Evolutionary conservation across 148 eudicot species (phyloP).

Genomic region (Cornus florida): DNA sequence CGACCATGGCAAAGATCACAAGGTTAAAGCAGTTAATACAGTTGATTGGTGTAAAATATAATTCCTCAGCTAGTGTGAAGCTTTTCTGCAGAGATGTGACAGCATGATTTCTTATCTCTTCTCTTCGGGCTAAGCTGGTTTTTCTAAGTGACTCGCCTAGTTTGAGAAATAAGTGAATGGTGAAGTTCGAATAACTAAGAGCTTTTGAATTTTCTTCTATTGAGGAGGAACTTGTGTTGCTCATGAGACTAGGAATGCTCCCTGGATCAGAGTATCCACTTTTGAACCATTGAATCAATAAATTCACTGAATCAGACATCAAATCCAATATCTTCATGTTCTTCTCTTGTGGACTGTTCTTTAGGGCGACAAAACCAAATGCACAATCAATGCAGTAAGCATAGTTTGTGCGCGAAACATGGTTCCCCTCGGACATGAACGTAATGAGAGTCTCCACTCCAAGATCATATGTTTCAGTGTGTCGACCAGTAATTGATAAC

Average conservation of each 20-base stretch:
- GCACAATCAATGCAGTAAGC: constrained; percentile 76
- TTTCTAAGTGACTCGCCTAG: constrained; percentile 75
- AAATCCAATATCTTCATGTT: constrained; percentile 66
- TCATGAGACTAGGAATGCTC: constrained; percentile 34
- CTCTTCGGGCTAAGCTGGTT: constrained; percentile 82
- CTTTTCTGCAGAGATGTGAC: constrained; percentile 59
- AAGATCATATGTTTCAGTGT: constrained; percentile 68
- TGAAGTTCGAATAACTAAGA: constrained; percentile 25
- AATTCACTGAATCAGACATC: constrained; percentile 70
- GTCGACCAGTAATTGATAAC: constrained; percentile 68
- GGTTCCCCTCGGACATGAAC: constrained; percentile 44
- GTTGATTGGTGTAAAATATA: constrained; percentile 56
- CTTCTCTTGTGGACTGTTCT: constrained; percentile 71
- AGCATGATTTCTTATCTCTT: constrained; percentile 85
- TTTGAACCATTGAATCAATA: constrained; percentile 65
- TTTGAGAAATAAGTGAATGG: constrained; percentile 55
- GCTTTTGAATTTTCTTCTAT: constrained; percentile 39
- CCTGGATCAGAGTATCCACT: constrained; percentile 64
- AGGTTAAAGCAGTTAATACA: constrained; percentile 55
- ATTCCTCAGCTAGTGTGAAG: constrained; percentile 59
- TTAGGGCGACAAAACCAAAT: constrained; percentile 71
- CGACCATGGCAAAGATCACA: constrained; percentile 88
- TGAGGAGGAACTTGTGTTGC: constrained; percentile 53
- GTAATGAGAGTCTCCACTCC: constrained; percentile 65
- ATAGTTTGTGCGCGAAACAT: constrained; percentile 51